These are phyloP conservation scores for Eutrema yunnanense DNA, from an alignment of 345 rosid species.

Conservation along the genomic window DNA sequence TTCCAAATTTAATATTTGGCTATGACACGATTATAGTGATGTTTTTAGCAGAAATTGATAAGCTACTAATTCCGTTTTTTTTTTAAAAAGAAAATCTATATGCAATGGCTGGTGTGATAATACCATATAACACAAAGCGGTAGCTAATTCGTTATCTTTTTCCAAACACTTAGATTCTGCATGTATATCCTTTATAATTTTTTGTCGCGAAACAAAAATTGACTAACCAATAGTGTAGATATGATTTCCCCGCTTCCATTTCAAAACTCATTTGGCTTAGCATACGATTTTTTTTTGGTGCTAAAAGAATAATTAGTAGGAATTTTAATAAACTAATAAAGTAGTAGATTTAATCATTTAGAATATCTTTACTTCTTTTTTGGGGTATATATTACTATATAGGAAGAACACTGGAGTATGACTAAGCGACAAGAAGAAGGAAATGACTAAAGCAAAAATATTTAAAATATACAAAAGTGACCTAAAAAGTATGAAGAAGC, in stretches of 20 bases:
- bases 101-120: no score
- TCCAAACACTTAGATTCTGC: no score
- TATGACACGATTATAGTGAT: no score
- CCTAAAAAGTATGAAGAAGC: conserved; percentile 16
- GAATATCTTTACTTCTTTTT: neutral
- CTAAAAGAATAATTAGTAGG: neutral
- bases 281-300: neutral
- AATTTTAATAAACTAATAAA: neutral
- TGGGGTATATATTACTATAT: neutral
- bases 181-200: no score
- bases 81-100: neutral
- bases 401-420: conserved; percentile 1
- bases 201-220: neutral
- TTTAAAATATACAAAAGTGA: neutral
- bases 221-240: neutral
- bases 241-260: neutral
- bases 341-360: neutral
- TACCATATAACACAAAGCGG: no score
- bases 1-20: no score
- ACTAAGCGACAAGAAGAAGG: conserved; percentile 20
- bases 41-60: no score
- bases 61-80: neutral
- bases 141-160: no score
- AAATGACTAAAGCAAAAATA: conserved; percentile 13
- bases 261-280: neutral